phyloP scores from a whole-genome alignment of 257 asterid genomes.

The Salvia hispanica region DNA sequence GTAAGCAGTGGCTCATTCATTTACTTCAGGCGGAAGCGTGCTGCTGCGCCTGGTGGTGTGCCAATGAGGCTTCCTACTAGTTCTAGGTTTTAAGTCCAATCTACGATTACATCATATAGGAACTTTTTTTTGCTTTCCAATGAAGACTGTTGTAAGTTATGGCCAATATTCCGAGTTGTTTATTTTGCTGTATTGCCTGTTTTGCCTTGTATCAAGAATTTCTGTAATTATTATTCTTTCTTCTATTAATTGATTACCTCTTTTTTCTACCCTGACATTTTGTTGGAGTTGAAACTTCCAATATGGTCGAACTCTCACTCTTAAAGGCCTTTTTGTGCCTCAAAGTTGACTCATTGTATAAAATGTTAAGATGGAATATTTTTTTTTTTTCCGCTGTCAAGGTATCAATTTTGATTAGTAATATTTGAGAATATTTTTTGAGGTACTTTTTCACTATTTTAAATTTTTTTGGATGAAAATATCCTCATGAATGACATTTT shows the following conservation, averaged over 20 bases:
- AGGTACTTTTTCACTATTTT: too few species aligned
- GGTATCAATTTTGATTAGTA: too few species aligned
- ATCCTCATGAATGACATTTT: too few species aligned
- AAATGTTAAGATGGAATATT: too few species aligned
- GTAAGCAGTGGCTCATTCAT: slow-evolving; percentile 78
- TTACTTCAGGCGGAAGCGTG: slow-evolving; percentile 61
- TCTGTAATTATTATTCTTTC: slow-evolving; percentile 27
- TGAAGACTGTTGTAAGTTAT: slow-evolving; percentile 27
- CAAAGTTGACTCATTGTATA: neutral
- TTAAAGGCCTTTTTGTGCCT: too few species aligned
- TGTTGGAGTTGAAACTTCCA: neutral
- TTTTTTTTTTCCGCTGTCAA: too few species aligned
- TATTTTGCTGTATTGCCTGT: slow-evolving; percentile 17
- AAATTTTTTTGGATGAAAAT: too few species aligned
- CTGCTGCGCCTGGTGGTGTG: slow-evolving; percentile 47
- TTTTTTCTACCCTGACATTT: too few species aligned
- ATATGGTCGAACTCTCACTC: neutral
- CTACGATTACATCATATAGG: slow-evolving; percentile 7
- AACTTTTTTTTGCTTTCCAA: neutral
- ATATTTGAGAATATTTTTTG: too few species aligned
- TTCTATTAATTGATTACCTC: neutral
- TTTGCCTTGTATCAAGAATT: slow-evolving; percentile 31
- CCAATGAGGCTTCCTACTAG: slow-evolving; percentile 67
- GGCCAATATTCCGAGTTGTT: slow-evolving; percentile 25
- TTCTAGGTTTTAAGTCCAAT: slow-evolving; percentile 58